phyloP scores from a whole-genome alignment of 2,329 filamentous ascomycete species.

The Pestalotiopsis sp. region DNA sequence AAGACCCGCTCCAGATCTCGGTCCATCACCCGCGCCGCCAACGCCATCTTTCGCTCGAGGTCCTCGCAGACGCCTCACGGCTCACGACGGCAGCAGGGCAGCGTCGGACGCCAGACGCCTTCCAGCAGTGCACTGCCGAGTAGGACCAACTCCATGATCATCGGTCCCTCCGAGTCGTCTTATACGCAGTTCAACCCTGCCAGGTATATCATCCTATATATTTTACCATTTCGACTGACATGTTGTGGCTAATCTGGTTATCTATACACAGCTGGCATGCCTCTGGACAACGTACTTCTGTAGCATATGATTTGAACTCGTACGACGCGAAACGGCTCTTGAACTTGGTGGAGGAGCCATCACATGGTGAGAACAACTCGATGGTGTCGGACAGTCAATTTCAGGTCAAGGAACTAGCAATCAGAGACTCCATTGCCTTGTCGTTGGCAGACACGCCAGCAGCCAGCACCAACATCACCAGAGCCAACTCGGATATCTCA shows the following conservation, averaged over 20 bases:
- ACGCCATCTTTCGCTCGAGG: slow-evolving; percentile 39
- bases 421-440: slow-evolving; percentile 38
- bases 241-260: slow-evolving; percentile 7
- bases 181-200: slow-evolving; percentile 18
- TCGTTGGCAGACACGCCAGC: slow-evolving; percentile 22
- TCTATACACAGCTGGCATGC: slow-evolving; percentile 26
- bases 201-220: slow-evolving; percentile 16
- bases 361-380: slow-evolving; percentile 32
- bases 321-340: slow-evolving; percentile 49
- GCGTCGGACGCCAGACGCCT: slow-evolving; percentile 28
- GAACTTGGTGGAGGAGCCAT: slow-evolving; percentile 38
- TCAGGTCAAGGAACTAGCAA: slow-evolving; percentile 35
- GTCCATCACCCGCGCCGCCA: slow-evolving; percentile 22
- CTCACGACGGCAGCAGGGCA: slow-evolving; percentile 29
- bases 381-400: slow-evolving; percentile 37
- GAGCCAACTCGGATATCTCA: slow-evolving; percentile 46
- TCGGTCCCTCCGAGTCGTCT: slow-evolving; percentile 20
- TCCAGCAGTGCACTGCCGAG: slow-evolving; percentile 24
- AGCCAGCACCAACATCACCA: slow-evolving; percentile 32
- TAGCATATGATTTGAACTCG: slow-evolving; percentile 45
- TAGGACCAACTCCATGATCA: slow-evolving; percentile 36
- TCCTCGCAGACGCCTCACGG: slow-evolving; percentile 30
- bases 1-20: slow-evolving; percentile 1
- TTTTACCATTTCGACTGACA: not conserved
- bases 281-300: slow-evolving; percentile 38